These are phyloP conservation scores for Deinandra increscens DNA, from an alignment of 129 eudicot genomes.

Conservation along the genomic window DNA sequence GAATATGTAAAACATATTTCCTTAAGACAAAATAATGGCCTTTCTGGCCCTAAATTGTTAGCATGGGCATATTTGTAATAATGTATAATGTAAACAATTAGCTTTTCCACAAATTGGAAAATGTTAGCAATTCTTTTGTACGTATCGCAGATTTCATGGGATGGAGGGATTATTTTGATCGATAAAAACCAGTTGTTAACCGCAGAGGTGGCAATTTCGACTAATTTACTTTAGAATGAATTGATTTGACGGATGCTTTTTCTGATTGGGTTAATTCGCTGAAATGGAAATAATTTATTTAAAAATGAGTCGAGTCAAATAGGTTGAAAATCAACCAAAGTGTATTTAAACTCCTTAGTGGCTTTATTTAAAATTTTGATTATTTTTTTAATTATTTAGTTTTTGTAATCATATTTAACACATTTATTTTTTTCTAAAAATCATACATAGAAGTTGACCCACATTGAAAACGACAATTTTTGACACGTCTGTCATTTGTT, in stretches of 20 bases:
- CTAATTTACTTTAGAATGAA: neutral
- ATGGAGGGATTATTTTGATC: neutral
- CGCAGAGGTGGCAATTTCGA: neutral
- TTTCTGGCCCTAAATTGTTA: neutral
- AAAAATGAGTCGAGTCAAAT: neutral
- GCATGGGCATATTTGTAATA: neutral
- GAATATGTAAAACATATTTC: neutral
- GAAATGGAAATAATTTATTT: neutral
- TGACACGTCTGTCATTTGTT: neutral
- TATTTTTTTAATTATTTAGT: neutral
- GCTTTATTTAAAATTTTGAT: neutral
- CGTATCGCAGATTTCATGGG: neutral
- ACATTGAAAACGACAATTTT: neutral
- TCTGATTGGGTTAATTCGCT: neutral
- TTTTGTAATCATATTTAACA: neutral
- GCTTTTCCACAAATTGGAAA: neutral
- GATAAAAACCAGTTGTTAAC: neutral
- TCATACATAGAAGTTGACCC: neutral
- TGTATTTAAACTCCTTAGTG: neutral
- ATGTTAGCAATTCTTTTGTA: neutral
- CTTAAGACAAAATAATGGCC: neutral
- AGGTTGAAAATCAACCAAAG: neutral
- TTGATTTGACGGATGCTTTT: neutral
- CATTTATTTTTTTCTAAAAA: neutral
- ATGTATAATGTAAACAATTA: neutral